These are phyloP conservation scores for Fusarium concolor DNA, from an alignment of 2,329 filamentous ascomycete species.

Conservation along the genomic window DNA sequence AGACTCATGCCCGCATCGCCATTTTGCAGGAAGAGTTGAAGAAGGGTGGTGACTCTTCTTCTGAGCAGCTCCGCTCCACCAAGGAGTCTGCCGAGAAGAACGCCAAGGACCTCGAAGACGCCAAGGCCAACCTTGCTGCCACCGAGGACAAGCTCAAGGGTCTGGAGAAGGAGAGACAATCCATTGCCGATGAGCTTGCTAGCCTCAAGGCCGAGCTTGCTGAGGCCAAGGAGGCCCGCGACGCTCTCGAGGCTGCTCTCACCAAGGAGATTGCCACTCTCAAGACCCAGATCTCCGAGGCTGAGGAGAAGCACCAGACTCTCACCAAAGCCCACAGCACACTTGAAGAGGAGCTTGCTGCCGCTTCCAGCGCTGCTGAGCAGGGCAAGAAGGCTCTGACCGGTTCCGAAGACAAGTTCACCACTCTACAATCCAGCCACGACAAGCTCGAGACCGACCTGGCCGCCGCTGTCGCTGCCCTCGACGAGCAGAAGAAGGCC, in stretches of 20 bases:
- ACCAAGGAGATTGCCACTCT: constrained; percentile 49
- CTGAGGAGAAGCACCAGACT: constrained; percentile 48
- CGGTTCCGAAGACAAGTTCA: constrained; percentile 46
- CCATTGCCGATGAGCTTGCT: constrained; percentile 50
- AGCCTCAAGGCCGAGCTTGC: constrained; percentile 50
- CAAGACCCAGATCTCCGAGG: constrained; percentile 52
- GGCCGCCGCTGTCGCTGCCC: constrained; percentile 42
- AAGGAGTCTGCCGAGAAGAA: constrained; percentile 41
- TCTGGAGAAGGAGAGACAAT: constrained; percentile 47
- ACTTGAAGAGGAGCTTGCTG: constrained; percentile 50
- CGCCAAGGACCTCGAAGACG: constrained; percentile 41
- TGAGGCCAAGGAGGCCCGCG: constrained; percentile 51
- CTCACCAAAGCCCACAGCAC: constrained; percentile 48
- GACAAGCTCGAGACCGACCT: constrained; percentile 46
- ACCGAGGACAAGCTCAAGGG: constrained; percentile 45
- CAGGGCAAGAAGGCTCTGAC: constrained; percentile 46
- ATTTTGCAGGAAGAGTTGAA: constrained; percentile 53
- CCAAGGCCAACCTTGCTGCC: constrained; percentile 38
- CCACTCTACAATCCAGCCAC: constrained; percentile 43
- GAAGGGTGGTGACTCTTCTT: constrained; percentile 40
- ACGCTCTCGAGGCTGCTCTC: constrained; percentile 49
- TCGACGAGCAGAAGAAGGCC: constrained; percentile 47
- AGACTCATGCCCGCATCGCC: constrained; percentile 49
- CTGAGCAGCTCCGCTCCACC: constrained; percentile 44
- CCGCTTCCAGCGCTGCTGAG: constrained; percentile 43